These are phyloP conservation scores for Globisporangium middletonii DNA, from an alignment of 352 stramenopile genomes.

Conservation along the genomic window DNA sequence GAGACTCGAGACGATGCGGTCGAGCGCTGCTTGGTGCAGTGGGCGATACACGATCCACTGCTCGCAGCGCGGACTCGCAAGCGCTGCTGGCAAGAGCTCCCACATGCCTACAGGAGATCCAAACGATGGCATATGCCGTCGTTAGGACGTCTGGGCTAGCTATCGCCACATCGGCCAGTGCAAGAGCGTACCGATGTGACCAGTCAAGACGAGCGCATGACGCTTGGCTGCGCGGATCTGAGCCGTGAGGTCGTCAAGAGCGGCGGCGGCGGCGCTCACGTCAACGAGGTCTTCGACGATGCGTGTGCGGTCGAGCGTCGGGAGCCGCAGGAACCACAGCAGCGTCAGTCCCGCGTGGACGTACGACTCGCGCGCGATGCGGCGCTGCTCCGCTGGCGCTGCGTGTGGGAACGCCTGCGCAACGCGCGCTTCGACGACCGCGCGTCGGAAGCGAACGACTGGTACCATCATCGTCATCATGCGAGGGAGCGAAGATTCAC, in stretches of 20 bases:
- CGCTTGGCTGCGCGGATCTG: not conserved
- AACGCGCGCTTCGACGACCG: constrained; percentile 30
- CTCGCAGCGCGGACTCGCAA: constrained; percentile 23
- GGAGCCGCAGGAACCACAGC: constrained; percentile 50
- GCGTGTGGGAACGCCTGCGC: constrained; percentile 18
- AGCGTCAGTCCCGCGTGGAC: constrained; percentile 28
- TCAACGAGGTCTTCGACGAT: constrained; percentile 12
- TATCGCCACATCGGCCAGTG: not conserved
- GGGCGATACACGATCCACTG: constrained; percentile 63
- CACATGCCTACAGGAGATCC: constrained; percentile 25
- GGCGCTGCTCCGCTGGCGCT: constrained; percentile 11
- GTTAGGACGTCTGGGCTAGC: not conserved
- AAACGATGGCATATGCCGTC: not conserved
- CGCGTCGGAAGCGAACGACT: constrained; percentile 45
- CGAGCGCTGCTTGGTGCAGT: constrained; percentile 32
- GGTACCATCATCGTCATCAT: not conserved
- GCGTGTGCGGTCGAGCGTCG: constrained; percentile 9
- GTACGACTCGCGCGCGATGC: constrained; percentile 24
- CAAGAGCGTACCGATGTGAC: constrained; percentile 28
- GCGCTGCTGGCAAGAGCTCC: constrained; percentile 40
- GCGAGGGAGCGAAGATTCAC: constrained; percentile 2
- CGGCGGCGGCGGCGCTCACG: constrained; percentile 2
- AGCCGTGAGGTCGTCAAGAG: constrained; percentile 2
- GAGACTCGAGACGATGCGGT: constrained; percentile 31
- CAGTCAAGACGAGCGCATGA: constrained; percentile 36